Evolutionary conservation across 345 rosid species (phyloP).

Genomic region (Salix udensis): DNA sequence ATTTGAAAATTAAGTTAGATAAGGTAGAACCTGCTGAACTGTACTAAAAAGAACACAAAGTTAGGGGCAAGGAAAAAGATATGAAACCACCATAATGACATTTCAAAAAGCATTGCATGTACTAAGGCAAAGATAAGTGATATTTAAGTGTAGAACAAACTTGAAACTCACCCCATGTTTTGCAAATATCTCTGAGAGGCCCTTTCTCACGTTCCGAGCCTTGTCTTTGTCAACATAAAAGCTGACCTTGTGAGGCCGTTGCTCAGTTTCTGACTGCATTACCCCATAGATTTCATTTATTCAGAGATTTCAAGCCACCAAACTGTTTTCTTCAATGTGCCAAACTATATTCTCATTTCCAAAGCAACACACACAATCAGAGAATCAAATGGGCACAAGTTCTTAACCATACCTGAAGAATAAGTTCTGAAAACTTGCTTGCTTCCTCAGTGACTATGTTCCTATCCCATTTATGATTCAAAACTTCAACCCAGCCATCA

Average conservation of each 20-base stretch:
- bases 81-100: background rate
- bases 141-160: background rate
- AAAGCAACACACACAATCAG: constrained; percentile 1
- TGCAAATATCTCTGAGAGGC: constrained; percentile 52
- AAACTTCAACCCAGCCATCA: constrained; percentile 80
- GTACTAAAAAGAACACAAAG: background rate
- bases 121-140: background rate
- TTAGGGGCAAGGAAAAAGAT: background rate
- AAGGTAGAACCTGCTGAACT: background rate
- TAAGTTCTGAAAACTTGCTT: constrained; percentile 71
- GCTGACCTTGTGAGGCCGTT: constrained; percentile 86
- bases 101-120: background rate
- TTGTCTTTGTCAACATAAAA: constrained; percentile 74
- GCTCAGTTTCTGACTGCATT: constrained; percentile 84
- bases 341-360: background rate
- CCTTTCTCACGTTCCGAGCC: constrained; percentile 63
- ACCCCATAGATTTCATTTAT: constrained; percentile 14
- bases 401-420: constrained; percentile 65
- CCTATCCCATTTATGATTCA: constrained; percentile 82
- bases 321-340: background rate
- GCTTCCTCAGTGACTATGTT: constrained; percentile 68
- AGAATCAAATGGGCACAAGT: background rate
- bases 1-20: background rate
- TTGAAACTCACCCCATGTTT: constrained; percentile 57
- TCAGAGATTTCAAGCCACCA: constrained; percentile 8